Evolutionary conservation across 345 rosid genomes (phyloP).

Genomic region (Dimocarpus longan): DNA sequence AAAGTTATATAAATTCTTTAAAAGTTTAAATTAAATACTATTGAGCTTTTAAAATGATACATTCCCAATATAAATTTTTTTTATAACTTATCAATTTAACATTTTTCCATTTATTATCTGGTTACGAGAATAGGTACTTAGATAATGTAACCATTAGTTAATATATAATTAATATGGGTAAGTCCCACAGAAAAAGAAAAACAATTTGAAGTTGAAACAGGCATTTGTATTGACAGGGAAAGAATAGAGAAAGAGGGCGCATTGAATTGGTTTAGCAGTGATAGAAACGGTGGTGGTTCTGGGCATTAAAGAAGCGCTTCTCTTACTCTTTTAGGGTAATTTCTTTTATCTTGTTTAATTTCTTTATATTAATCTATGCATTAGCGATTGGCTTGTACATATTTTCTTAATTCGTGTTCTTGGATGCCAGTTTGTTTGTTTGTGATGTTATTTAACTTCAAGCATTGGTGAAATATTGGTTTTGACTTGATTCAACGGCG

Average conservation of each 20-base stretch:
- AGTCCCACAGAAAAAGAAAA: neutral
- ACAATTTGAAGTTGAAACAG: neutral
- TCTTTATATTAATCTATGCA: neutral
- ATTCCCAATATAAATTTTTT: too few relatives aligned
- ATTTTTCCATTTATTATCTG: too few relatives aligned
- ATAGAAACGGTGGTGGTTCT: neutral
- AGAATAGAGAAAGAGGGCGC: neutral
- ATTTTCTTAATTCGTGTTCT: neutral
- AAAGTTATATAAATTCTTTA: too few relatives aligned
- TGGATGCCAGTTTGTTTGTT: neutral
- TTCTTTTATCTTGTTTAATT: neutral
- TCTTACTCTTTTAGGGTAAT: neutral
- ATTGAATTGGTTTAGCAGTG: neutral
- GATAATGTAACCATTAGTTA: too few relatives aligned
- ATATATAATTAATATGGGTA: too few relatives aligned
- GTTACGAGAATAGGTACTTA: too few relatives aligned
- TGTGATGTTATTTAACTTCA: neutral
- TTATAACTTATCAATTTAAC: too few relatives aligned
- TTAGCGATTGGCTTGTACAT: neutral
- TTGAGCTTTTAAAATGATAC: too few relatives aligned
- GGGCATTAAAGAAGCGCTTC: neutral
- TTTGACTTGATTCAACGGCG: neutral
- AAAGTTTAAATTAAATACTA: too few relatives aligned
- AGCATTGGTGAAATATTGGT: neutral
- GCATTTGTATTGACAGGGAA: neutral